Conservation (phyloP, 768 basidiomycete species). For the Guyanaporus albipodus region DNA sequence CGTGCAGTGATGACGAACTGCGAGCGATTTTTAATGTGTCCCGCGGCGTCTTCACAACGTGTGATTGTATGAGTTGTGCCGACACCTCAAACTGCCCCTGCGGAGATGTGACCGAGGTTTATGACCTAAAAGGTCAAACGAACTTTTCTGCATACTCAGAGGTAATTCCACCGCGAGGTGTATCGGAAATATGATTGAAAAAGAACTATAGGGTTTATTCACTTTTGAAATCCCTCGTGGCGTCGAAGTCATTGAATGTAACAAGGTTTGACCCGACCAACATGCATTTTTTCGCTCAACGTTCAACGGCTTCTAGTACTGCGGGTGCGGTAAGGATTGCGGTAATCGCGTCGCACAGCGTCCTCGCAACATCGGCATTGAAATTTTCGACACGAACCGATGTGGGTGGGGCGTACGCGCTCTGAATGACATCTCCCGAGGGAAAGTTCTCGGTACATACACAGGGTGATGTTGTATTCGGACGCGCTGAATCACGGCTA, state of each 20-base stretch:
- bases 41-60: constrained; percentile 38
- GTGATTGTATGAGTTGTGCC: constrained; percentile 41
- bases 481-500: not conserved
- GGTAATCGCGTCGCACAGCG: constrained; percentile 59
- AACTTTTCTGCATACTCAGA: constrained; percentile 43
- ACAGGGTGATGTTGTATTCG: constrained; percentile 49
- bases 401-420: constrained; percentile 69
- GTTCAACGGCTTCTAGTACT: constrained; percentile 33
- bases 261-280: constrained; percentile 38
- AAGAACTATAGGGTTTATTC: constrained; percentile 44
- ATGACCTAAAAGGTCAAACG: constrained; percentile 22
- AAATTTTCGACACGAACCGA: constrained; percentile 59
- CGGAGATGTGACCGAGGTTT: constrained; percentile 42
- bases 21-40: constrained; percentile 22
- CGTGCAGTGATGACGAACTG: constrained; percentile 16
- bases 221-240: constrained; percentile 40
- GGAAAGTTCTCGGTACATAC: constrained; percentile 65
- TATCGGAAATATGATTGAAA: not conserved
- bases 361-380: constrained; percentile 52
- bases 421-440: constrained; percentile 36
- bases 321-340: constrained; percentile 44
- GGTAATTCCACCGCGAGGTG: constrained; percentile 16
- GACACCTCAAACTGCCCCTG: constrained; percentile 42
- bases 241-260: constrained; percentile 62
- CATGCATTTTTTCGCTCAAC: not conserved